Conservation (phyloP, 2,329 filamentous ascomycete species). For the Fusarium miscanthi region DNA sequence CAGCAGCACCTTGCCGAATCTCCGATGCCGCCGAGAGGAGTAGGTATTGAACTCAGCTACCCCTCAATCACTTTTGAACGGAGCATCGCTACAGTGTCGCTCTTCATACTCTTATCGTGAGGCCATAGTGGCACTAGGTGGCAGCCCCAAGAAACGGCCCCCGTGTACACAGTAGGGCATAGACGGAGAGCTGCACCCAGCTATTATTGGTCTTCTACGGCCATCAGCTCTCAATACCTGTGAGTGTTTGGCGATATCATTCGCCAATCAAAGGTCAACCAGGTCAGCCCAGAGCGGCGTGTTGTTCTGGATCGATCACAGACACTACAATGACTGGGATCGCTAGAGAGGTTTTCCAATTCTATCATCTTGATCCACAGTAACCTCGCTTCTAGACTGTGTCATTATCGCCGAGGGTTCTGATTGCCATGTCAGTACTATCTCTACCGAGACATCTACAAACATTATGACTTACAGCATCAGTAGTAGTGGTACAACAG, state of each 20-base stretch:
- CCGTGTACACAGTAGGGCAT: no score
- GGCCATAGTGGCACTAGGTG: no score
- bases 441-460: neutral
- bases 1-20: neutral
- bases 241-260: neutral
- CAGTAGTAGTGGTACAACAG: neutral
- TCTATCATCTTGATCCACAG: no score
- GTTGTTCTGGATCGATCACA: no score
- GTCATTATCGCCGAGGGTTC: no score
- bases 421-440: neutral
- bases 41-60: neutral
- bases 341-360: no score
- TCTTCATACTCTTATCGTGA: neutral
- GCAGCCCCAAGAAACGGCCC: no score
- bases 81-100: no score
- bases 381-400: no score
- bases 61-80: fast-evolving
- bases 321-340: no score
- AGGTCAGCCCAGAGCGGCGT: no score
- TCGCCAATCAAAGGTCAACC: neutral
- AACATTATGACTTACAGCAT: neutral
- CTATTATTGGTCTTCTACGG: fast-evolving
- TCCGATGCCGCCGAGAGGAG: neutral
- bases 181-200: neutral
- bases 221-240: no score